phyloP scores from a whole-genome alignment of 306 rosid species.

The Trifolium dubium region DNA sequence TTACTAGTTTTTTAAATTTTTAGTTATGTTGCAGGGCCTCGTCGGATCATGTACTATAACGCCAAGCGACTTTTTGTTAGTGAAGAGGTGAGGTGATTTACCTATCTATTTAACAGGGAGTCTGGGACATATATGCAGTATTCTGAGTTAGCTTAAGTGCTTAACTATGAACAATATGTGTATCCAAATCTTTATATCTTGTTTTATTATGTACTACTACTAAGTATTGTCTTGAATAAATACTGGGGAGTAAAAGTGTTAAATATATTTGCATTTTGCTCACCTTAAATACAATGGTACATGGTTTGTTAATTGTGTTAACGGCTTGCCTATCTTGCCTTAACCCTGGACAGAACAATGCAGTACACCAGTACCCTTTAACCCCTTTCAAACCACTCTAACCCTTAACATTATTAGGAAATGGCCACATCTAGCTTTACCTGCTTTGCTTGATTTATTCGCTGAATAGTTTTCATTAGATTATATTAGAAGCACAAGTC shows the following conservation, averaged over 20 bases:
- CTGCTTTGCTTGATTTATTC: slow-evolving; percentile 20
- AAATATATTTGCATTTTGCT: background rate
- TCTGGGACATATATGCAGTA: background rate
- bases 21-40: slow-evolving; percentile 69
- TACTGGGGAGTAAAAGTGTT: background rate
- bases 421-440: background rate
- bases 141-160: slow-evolving; percentile 12
- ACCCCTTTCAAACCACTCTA: background rate
- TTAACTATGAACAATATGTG: slow-evolving; percentile 7
- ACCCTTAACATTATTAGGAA: background rate
- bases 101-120: slow-evolving; percentile 13
- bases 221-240: slow-evolving; percentile 6
- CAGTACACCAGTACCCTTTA: background rate
- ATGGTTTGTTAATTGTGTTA: background rate
- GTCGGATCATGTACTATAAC: slow-evolving; percentile 71
- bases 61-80: slow-evolving; percentile 69
- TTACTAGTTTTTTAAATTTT: slow-evolving; percentile 32
- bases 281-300: background rate
- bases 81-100: slow-evolving; percentile 67
- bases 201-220: slow-evolving; percentile 2
- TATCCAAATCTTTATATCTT: slow-evolving; percentile 20
- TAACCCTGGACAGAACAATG: background rate
- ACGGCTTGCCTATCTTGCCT: background rate
- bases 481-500: slow-evolving; percentile 4
- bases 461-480: slow-evolving; percentile 16